Conservation (phyloP, 352 stramenopile species). For the Peronospora farinosa region DNA sequence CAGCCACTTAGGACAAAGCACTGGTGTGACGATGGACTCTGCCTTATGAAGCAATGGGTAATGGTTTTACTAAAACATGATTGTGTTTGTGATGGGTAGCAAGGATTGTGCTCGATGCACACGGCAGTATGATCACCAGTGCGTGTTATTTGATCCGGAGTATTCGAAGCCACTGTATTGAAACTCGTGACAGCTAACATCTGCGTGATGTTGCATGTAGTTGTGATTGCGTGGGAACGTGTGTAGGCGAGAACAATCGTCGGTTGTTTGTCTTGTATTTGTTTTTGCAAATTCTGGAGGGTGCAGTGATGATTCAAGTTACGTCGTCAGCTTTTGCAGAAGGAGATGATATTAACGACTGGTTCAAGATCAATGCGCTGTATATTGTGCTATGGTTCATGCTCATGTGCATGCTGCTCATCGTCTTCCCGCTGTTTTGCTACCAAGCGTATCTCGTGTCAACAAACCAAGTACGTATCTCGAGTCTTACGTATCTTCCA, state of each 20-base stretch:
- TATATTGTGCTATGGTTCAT: constrained; percentile 62
- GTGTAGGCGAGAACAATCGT: constrained; percentile 64
- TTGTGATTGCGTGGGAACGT: constrained; percentile 74
- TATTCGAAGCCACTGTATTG: neutral
- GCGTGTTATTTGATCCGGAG: constrained; percentile 12
- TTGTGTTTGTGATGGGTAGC: constrained; percentile 23
- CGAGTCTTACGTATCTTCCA: neutral
- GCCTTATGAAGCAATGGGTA: neutral
- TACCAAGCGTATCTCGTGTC: constrained; percentile 70
- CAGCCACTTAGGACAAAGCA: constrained; percentile 69
- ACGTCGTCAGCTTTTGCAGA: constrained; percentile 48
- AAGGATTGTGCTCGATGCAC: constrained; percentile 72
- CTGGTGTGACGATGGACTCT: constrained; percentile 31
- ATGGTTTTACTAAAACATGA: constrained; percentile 1
- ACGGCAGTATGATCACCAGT: constrained; percentile 80
- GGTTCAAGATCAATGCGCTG: constrained; percentile 61
- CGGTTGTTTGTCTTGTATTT: constrained; percentile 63
- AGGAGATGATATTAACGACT: constrained; percentile 54
- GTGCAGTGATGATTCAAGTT: constrained; percentile 39
- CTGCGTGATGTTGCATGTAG: constrained; percentile 18
- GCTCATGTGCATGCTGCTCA: constrained; percentile 48
- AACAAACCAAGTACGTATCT: constrained; percentile 39
- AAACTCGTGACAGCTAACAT: neutral
- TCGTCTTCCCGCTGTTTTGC: constrained; percentile 51
- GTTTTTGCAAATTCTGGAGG: constrained; percentile 51